Evolutionary conservation across 176 grass and related monocot species (phyloP), one percentile per base, ranked within the genome.

Genomic region (Oryza glumipatula): DNA sequence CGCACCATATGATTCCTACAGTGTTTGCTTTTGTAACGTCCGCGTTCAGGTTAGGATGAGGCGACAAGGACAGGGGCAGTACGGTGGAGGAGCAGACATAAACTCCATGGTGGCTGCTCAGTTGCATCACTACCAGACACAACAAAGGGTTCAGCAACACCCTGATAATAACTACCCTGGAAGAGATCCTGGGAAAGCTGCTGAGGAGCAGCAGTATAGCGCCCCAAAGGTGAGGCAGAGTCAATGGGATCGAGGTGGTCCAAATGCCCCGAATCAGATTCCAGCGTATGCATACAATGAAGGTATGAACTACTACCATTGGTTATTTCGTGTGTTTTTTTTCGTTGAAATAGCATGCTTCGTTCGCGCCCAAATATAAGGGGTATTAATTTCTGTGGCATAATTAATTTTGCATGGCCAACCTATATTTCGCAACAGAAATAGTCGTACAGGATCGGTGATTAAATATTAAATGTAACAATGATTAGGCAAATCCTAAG

Each of bases 171-270:
- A 83, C 72, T 92, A 86, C 71, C 2, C 75, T 83, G 90, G 90
- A 67, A 83, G 85, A 67, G 88, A 92, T 71, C 58, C 76, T 54
- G 74, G 32, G 1, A 82, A 81, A 77, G 61, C 80, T 85, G 77
- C 83, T 58, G 93, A 79, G 82, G 93, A 90, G 45, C 86, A 75
- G 63, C 88, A 88, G 76, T 90, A 90, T 83, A 46, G 69, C 0
- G n/a, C 85, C 51, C 84, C 44, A 11, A 95, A 95, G 68, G 70
- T 36, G 72, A 87, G 86, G 72, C 90, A 90, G 52, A 90, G 90
- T 78, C 93, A 95, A 74, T 95, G 93, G 88, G 90, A 92, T 90
- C 84, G 45, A 83, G 93, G 88, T 90, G 90, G 63, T 38, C 67
- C 88, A 30, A 90, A 88, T 36, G 67, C 70, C 15, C 70, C 30